Conservation (phyloP, 2,329 filamentous ascomycete species). For the Fusarium lateritium region DNA sequence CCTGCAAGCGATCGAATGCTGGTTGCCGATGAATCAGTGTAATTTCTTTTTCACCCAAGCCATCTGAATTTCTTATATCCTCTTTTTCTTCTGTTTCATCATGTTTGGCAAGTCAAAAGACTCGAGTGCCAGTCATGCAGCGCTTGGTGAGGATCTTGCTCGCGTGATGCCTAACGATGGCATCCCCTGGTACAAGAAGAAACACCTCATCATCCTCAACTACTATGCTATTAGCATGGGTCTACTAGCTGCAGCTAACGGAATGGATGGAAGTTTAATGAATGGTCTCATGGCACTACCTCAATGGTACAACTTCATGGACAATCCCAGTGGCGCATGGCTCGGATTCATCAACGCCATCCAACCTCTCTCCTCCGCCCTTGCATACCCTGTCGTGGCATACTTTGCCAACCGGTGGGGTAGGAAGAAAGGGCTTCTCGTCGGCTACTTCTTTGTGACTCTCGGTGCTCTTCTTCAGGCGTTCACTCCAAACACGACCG, state of each 20-base stretch:
- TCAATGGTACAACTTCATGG: constrained; percentile 34
- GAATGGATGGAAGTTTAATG: not conserved
- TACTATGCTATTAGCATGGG: constrained; percentile 22
- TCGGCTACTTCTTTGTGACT: constrained; percentile 20
- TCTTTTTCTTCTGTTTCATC: not conserved
- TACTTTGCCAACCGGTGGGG: constrained; percentile 36
- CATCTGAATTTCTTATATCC: too few species aligned
- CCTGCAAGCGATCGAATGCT: too few species aligned
- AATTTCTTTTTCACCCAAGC: too few species aligned
- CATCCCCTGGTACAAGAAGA: constrained; percentile 34
- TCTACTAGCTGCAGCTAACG: constrained; percentile 25
- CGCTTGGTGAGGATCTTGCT: constrained; percentile 31
- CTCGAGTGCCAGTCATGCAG: not conserved
- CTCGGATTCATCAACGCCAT: constrained; percentile 39
- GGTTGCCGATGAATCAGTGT: too few species aligned
- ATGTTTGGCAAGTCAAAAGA: constrained; percentile 11
- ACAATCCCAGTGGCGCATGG: constrained; percentile 28
- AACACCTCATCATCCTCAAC: constrained; percentile 31
- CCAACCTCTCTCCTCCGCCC: constrained; percentile 16
- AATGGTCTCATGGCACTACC: constrained; percentile 22
- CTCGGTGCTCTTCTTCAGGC: constrained; percentile 39
- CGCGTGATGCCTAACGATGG: constrained; percentile 29
- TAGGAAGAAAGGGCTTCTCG: constrained; percentile 20
- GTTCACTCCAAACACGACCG: constrained; percentile 19
- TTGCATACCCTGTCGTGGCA: constrained; percentile 28